Evolutionary conservation across 1,139 yeast species (phyloP), one percentile per base, ranked within the genome.

Genomic region (Candida labiduridarum): DNA sequence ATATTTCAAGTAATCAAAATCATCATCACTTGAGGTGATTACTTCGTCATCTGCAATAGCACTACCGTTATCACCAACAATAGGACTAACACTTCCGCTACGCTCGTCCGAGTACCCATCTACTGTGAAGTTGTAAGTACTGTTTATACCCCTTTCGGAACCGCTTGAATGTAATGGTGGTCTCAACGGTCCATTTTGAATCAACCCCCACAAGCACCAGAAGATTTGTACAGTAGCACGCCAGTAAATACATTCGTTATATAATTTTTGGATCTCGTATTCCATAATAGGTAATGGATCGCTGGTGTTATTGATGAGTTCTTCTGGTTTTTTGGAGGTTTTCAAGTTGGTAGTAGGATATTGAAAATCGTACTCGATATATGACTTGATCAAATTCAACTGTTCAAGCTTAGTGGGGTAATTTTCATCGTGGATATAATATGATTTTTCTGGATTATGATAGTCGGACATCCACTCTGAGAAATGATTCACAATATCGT

Each of bases 401-500:
- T 87, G 86, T 63, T 91, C 86, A 41, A 82, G 80, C 52, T 75
- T 73, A 11, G 72, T 72, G 5, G 99, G 99, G 66, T 79, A 94
- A 43, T 72, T 69, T 10, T 76, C 69, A 31, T 75, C 76, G 61
- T 81, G 76, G 36, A 88, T 73, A 49, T 72, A 80, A 62, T 87
- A 83, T 2, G 96, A 82, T 49, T 68, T 67, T 19, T 76, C 74
- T 1, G 86, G 82, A 59, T 86, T 83, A 61, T 87, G 90, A 65
- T 92, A 94, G 69, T 94, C 90, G 40, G 90, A 81, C 98, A 92
- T 94, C 99, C 99, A 94, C 69, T 94, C 99, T 56, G 89, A 81
- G 53, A 81, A 80, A 69, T 94, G 98, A 66, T 94, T 92, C 16
- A 91, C 92, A 50, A 94, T 82, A 65, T 94, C 99, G 64, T 77